Evolutionary conservation across 306 rosid species (phyloP).

Genomic region (Parietaria judaica): DNA sequence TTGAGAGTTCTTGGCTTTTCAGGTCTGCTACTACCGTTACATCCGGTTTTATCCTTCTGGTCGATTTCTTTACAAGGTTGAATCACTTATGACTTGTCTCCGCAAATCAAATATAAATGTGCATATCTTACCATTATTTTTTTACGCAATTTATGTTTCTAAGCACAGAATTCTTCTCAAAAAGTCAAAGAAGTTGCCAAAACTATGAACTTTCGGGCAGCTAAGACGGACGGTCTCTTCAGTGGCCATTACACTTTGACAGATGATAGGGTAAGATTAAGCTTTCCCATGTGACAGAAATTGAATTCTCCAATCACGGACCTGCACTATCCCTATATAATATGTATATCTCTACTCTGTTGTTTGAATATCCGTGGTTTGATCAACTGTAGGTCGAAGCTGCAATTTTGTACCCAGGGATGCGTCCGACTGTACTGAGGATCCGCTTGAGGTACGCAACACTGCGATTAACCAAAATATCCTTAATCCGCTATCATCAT

Average conservation of each 20-base stretch:
- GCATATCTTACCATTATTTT: constrained; percentile 19
- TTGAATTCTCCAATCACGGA: too few relatives aligned
- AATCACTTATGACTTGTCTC: constrained; percentile 9
- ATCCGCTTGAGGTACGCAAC: constrained; percentile 67
- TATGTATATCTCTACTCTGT: too few relatives aligned
- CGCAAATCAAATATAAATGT: background rate
- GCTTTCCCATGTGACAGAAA: background rate
- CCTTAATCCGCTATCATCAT: background rate
- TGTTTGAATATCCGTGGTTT: too few relatives aligned
- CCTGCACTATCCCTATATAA: too few relatives aligned
- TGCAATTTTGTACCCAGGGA: constrained; percentile 85
- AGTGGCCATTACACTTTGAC: constrained; percentile 80
- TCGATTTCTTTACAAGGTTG: constrained; percentile 84
- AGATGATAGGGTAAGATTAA: constrained; percentile 62
- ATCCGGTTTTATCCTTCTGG: constrained; percentile 84
- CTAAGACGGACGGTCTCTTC: constrained; percentile 55
- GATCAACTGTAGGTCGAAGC: constrained; percentile 67
- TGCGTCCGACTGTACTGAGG: constrained; percentile 85
- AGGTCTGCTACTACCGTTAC: constrained; percentile 96
- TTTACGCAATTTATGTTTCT: constrained; percentile 17
- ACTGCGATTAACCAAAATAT: background rate
- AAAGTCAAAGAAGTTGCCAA: constrained; percentile 81
- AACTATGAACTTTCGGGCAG: constrained; percentile 72
- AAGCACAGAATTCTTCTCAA: constrained; percentile 73
- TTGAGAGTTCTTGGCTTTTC: constrained; percentile 21